Evolutionary conservation across 2,329 filamentous ascomycete species (phyloP), one percentile per base, ranked within the genome.

Genomic region (Penicillium hordei): DNA sequence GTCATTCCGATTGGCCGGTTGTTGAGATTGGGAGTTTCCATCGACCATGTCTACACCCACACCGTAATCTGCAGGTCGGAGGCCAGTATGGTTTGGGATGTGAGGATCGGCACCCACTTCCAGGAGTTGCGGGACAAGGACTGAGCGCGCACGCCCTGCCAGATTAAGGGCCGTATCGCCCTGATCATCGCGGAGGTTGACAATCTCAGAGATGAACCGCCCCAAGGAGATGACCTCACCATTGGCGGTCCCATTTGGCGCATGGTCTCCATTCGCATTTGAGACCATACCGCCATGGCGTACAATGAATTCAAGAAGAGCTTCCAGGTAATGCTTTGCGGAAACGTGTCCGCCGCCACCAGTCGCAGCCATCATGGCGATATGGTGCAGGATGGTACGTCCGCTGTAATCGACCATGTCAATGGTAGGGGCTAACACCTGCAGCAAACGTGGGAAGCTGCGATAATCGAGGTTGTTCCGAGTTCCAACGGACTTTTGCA

Each of bases 91-190:
- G 69, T 99, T 99, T 6, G 91, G 85, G 68, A 97, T 93, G 52
- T 89, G 86, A n/a, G 92, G 89, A 73, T 97, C 92, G 1, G 94
- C 94, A 56, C 93, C 92, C 43, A 99, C 93, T 75, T 99, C 94
- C 12, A 97, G 82, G 33, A 99, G 81, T 72, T 99, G 94, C n/a
- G 92, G 93, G 57, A 97, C 96, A 67, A 99, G 96, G 68, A 91
- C 95, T 72, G 96, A 97, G 23, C 92, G 91, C 65, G 97, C 96
- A 60, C 94, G 84, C 1, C 94, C 93, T 2, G 93, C 94, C 61
- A 97, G 88, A 66, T 97, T 97, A 21, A 99, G 81, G 0, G 94
- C 94, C 0, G 94, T 99, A 70, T 99, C 96, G 0, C 94, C 94
- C 34, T 90, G 89, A 68, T 93, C 92, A 74, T 99, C 94, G 68